Evolutionary conservation across 169 alveolate genomes (phyloP).

Genomic region (Cryptosporidium ryanae): DNA sequence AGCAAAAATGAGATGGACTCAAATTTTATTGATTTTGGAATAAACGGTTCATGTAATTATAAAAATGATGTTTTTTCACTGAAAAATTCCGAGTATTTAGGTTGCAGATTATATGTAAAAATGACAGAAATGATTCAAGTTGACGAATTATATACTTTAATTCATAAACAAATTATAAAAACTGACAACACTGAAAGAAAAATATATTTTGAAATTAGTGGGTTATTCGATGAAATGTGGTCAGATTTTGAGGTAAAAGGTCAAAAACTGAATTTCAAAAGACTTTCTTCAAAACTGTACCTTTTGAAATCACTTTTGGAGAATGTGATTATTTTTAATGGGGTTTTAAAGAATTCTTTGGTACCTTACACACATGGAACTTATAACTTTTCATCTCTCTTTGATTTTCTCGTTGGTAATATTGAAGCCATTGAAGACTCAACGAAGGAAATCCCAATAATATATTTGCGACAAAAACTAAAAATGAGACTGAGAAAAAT

Average conservation of each 20-base stretch:
- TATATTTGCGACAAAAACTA: background rate
- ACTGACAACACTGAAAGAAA: constrained; percentile 48
- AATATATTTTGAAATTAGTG: constrained; percentile 36
- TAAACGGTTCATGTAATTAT: constrained; percentile 22
- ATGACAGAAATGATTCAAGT: constrained; percentile 21
- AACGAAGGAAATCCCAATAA: background rate
- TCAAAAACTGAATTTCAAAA: background rate
- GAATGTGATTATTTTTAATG: constrained; percentile 48
- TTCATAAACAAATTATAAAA: constrained; percentile 24
- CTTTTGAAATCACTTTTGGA: constrained; percentile 37
- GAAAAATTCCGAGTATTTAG: constrained; percentile 14
- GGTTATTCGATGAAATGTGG: constrained; percentile 45
- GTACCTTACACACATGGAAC: constrained; percentile 32
- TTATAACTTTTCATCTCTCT: constrained; percentile 10
- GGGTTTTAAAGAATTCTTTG: constrained; percentile 33
- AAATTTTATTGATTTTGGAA: constrained; percentile 33
- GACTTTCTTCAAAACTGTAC: constrained; percentile 32
- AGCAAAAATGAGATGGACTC: background rate
- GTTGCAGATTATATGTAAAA: constrained; percentile 26
- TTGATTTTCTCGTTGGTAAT: constrained; percentile 28
- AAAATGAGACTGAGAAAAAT: constrained; percentile 2
- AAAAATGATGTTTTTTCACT: constrained; percentile 1
- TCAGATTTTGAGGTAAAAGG: background rate
- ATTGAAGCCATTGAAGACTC: background rate
- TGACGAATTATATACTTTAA: constrained; percentile 34